Evolutionary conservation across 2,329 filamentous ascomycete genomes (phyloP).

Genomic region (Hawksworthiomyces lignivorus): DNA sequence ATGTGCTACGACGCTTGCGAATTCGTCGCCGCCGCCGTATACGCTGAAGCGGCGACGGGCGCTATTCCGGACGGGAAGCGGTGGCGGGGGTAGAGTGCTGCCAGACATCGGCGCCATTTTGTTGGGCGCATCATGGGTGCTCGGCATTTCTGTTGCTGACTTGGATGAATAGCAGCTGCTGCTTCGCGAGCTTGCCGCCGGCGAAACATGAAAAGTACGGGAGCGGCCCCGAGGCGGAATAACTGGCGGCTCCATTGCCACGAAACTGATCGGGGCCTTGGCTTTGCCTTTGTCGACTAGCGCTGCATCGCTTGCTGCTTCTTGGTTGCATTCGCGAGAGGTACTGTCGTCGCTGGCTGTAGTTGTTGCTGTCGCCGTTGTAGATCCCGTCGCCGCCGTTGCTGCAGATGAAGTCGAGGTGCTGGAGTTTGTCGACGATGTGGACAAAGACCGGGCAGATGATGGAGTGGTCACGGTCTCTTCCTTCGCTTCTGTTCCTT

Average conservation of each 20-base stretch:
- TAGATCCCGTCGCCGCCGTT: conserved; percentile 5
- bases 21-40: conserved; percentile 13
- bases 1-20: not conserved
- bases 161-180: conserved; percentile 11
- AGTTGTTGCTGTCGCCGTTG: not conserved
- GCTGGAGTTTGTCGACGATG: conserved; percentile 17
- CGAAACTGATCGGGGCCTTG: not conserved
- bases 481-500: not conserved
- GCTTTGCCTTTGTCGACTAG: not conserved
- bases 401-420: conserved; percentile 9
- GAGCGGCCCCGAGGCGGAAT: conserved; percentile 8
- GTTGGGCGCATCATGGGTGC: not conserved
- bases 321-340: too few relatives aligned
- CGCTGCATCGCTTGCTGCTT: too few relatives aligned
- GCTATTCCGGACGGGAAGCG: conserved; percentile 6
- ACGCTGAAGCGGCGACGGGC: conserved; percentile 14
- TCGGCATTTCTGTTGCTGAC: too few relatives aligned
- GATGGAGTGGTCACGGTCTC: conserved; percentile 2
- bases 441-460: conserved; percentile 17
- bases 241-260: not conserved
- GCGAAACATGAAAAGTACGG: not conserved
- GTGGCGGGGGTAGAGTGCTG: not conserved
- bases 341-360: not conserved
- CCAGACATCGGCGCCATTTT: not conserved
- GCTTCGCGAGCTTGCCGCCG: conserved; percentile 2